Evolutionary conservation across 345 rosid genomes (phyloP).

Genomic region (Schrenkiella parvula): DNA sequence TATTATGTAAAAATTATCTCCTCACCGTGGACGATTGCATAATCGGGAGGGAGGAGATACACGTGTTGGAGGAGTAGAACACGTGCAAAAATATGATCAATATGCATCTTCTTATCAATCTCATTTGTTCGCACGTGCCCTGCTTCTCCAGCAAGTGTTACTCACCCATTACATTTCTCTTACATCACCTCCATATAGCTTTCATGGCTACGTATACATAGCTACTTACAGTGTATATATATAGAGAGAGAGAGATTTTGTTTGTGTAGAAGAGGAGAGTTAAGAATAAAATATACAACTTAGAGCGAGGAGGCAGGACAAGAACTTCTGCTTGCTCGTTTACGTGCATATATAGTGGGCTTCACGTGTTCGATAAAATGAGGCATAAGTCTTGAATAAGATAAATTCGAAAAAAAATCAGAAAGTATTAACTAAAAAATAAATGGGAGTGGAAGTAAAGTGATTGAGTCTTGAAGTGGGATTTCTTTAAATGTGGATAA

Average conservation of each 20-base stretch:
- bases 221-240: neutral
- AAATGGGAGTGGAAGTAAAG: conserved; percentile 27
- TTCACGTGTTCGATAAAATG: conserved; percentile 23
- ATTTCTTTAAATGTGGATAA: conserved; percentile 48
- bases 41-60: conserved; percentile 43
- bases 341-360: conserved; percentile 18
- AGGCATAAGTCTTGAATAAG: neutral
- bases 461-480: conserved; percentile 69
- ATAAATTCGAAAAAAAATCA: neutral
- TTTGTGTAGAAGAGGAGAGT: neutral
- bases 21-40: neutral
- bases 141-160: conserved; percentile 96
- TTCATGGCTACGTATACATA: neutral
- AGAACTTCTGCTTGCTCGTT: conserved; percentile 9
- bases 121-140: conserved; percentile 89
- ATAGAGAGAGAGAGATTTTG: neutral
- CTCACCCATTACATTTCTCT: conserved; percentile 44
- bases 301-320: conserved; percentile 28
- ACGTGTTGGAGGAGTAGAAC: conserved; percentile 98
- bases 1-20: neutral
- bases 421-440: neutral
- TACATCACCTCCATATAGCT: neutral
- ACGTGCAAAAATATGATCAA: conserved; percentile 56
- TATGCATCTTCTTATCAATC: neutral
- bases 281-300: neutral